Evolutionary conservation across 208 protist species (phyloP), one percentile per base, ranked within the genome.

Genomic region (Leishmania gerbilli): DNA sequence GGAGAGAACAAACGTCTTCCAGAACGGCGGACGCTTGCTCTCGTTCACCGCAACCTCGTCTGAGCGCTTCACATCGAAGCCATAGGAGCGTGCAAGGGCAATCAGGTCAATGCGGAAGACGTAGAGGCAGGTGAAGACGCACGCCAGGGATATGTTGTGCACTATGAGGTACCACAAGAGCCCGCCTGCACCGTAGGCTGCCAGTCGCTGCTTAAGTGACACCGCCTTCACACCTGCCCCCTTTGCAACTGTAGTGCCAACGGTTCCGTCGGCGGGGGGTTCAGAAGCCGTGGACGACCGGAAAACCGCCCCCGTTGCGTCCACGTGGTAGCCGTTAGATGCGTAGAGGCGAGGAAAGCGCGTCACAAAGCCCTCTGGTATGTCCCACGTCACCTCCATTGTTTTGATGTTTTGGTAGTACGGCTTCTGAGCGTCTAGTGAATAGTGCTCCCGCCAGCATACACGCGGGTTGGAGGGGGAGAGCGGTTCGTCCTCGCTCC

Each of bases 381-480:
- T 88, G 13, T 92, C 81, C 81, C 84, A 92, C 24, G 84, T 89
- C 56, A 90, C 88, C 49, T 89, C 77, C 77, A 91, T 88, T 11
- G 93, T 95, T 49, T 78, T 77, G 37, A 95, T 75, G 76, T 95
- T 88, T 79, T 97, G 89, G 72, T 97, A 97, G 77, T 97, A 97
- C 19, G 93, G 93, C 47, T 84, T 82, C 56, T 79, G 77, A 49
- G 88, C 80, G 34, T 91, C 88, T 19, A 94, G 85, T 19, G 85
- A 92, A 74, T 88, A 97, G 85, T 94, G 88, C 81, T 97, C 91
- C n/a, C 90, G 82, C 92, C 93, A 97, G 3, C 79, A 37, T 1
- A 95, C 83, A 74, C 89, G 90, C 1, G 93, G 90, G 72, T 97
- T 90, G 60, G 76, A 77, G 15, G 81, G 80, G 11, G 87, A 58